Base-by-base conservation (phyloP, 306 rosid genomes). In the Casuarina cunninghamiana region DNA sequence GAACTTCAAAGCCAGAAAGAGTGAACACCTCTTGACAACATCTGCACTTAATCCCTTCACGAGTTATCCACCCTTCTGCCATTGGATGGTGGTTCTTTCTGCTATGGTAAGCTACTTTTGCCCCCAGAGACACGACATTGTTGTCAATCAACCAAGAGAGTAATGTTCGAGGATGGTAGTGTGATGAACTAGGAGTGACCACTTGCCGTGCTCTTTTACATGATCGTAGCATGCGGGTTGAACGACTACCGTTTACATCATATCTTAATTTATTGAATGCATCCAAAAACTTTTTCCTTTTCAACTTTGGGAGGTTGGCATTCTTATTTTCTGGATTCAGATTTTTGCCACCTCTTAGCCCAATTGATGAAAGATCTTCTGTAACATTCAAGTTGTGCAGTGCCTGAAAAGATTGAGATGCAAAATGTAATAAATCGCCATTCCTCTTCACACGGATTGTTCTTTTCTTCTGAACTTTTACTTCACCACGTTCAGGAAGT, bases 111-210 rank as follows among this genome's bases (percentile, higher is more conserved):
- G 54, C 70, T 72, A 92, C 97, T 80, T 89, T 92, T 53, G 83
- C 84, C 87, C 98, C 86, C 45, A 97, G 93, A 80, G 88, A 77
- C 77, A 92, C 84, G 39, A 55, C 21, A 37, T 82, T 87, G 79
- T 84, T 84, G 81, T 89, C 98, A 86, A 94, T 92, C 91, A 92
- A 86, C 92, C 91, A 94, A 78, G 97, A 92, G 42, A 92, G 77
- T 53, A 91, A 78, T 75, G 86, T 90, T 74, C 85, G 84, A 76
- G 94, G 91, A 65, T 84, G 87, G 16, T 62, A 83, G 83, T 84
- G 88, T 77, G 89, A 80, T 66, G 81, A 13, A 76, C 77, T 49
- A 48, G 87, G 75, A 44, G 79, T 39, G 74, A 75, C 81, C 76
- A 78, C 85, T 71, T 88, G 70, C 54, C 80, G 92, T 69, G 86